Evolutionary conservation across 768 basidiomycete genomes (phyloP).

Genomic region (Kwoniella pini): DNA sequence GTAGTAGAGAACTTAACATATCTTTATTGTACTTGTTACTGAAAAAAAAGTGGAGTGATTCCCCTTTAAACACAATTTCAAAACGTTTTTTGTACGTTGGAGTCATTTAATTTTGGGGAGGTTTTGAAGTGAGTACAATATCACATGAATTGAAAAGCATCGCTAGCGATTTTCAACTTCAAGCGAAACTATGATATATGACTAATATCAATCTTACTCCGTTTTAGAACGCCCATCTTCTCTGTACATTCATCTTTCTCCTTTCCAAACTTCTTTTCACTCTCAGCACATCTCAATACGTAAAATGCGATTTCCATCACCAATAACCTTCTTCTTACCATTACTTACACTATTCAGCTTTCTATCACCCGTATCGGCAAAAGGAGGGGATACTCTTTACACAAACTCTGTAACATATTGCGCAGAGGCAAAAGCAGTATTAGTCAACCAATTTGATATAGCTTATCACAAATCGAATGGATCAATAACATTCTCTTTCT

Average conservation of each 20-base stretch:
- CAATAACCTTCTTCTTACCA: constrained; percentile 2
- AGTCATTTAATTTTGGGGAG: neutral
- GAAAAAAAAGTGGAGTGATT: constrained; percentile 1
- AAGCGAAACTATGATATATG: neutral
- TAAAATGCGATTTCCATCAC: constrained; percentile 20
- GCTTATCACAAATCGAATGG: constrained; percentile 54
- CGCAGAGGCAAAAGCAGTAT: constrained; percentile 42
- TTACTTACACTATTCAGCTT: constrained; percentile 14
- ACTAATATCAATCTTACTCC: too few relatives aligned
- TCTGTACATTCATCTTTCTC: too few relatives aligned
- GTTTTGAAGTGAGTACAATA: neutral
- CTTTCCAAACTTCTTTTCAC: too few relatives aligned
- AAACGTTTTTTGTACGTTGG: constrained; percentile 11
- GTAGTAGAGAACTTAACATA: too few relatives aligned
- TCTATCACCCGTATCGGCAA: constrained; percentile 6
- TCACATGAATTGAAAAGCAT: neutral
- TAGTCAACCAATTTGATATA: constrained; percentile 50
- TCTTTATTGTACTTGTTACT: constrained; percentile 7
- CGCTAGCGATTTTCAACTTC: neutral
- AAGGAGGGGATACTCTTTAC: constrained; percentile 23
- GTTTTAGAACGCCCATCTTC: too few relatives aligned
- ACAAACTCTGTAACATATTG: constrained; percentile 52
- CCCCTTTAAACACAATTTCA: neutral
- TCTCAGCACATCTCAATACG: constrained; percentile 2
- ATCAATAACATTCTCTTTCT: constrained; percentile 79